Evolutionary conservation across 805 yeast species (phyloP).

Genomic region (Kregervanrija pseudodelftensis): DNA sequence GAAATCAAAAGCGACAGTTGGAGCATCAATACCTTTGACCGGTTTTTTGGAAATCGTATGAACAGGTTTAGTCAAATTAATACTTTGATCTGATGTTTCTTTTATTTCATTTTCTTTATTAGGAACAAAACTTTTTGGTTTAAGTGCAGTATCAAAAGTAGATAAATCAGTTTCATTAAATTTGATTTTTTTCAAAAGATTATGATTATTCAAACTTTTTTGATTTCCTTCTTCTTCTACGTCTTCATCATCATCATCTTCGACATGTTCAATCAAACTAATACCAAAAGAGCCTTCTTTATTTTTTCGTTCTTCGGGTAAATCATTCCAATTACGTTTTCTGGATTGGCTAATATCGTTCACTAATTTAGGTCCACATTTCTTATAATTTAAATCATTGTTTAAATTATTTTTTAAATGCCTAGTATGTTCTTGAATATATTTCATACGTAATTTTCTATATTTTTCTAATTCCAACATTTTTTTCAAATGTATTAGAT

Average conservation of each 20-base stretch:
- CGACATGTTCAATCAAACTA: constrained; percentile 11
- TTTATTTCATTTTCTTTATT: background rate
- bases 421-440: constrained; percentile 28
- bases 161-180: constrained; percentile 12
- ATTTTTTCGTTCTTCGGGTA: constrained; percentile 20
- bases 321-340: constrained; percentile 1
- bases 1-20: constrained; percentile 4
- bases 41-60: background rate
- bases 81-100: background rate
- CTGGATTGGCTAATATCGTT: background rate
- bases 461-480: constrained; percentile 37
- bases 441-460: constrained; percentile 40
- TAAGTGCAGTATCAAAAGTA: constrained; percentile 11
- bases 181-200: constrained; percentile 18
- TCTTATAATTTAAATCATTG: constrained; percentile 1
- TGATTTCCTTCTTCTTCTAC: constrained; percentile 2
- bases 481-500: constrained; percentile 25
- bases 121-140: constrained; percentile 7
- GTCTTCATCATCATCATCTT: constrained; percentile 12
- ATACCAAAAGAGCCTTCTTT: constrained; percentile 19
- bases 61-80: background rate
- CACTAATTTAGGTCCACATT: background rate
- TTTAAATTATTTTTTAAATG: constrained; percentile 13
- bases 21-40: background rate
- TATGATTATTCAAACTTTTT: constrained; percentile 1